Evolutionary conservation across 83 land plant species (phyloP).

Genomic region (Picea engelmannii): DNA sequence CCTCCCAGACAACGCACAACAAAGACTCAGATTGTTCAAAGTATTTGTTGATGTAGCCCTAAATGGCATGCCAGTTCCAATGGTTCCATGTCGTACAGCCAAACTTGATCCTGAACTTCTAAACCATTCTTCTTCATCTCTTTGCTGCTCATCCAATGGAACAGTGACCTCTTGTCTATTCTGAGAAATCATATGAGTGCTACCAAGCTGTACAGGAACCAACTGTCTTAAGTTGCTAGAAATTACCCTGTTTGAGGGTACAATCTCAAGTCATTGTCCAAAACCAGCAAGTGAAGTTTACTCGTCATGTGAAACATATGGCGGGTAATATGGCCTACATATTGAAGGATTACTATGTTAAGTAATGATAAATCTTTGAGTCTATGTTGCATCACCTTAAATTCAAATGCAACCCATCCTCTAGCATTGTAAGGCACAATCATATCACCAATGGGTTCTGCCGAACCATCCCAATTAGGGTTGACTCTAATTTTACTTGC

Average conservation of each 20-base stretch:
- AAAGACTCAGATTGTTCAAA: constrained; percentile 5
- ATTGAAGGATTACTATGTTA: constrained; percentile 9
- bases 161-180: constrained; percentile 28
- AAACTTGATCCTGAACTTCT: too few relatives aligned
- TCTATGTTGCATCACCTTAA: constrained; percentile 4
- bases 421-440: background rate
- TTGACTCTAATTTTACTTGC: too few relatives aligned
- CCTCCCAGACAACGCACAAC: too few relatives aligned
- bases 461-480: constrained; percentile 13
- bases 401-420: constrained; percentile 13
- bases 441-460: constrained; percentile 10
- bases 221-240: constrained; percentile 18
- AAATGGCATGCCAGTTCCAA: too few relatives aligned
- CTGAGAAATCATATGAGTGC: constrained; percentile 10
- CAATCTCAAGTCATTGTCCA: constrained; percentile 14
- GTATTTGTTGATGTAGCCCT: too few relatives aligned
- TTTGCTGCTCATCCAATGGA: constrained; percentile 35
- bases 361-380: constrained; percentile 7
- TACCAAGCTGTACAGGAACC: constrained; percentile 28
- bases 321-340: background rate
- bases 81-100: too few relatives aligned
- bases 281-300: constrained; percentile 17
- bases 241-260: constrained; percentile 15
- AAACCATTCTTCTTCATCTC: constrained; percentile 33
- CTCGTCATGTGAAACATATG: constrained; percentile 2